Conservation (phyloP, 306 rosid genomes). For the Trifolium subterraneum region DNA sequence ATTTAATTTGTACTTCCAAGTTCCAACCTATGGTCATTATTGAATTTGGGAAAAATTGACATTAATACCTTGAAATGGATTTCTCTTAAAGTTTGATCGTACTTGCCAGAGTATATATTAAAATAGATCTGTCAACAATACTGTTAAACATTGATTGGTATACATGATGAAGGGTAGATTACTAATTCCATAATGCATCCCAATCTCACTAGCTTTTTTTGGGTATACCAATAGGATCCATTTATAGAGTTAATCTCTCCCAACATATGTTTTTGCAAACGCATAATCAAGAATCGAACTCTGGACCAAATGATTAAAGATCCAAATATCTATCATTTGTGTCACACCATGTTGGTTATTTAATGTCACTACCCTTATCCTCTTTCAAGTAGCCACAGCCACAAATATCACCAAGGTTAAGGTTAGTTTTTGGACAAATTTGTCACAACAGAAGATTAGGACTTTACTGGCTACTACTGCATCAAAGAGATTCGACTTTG, state of each 20-base stretch:
- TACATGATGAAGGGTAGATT: not conserved
- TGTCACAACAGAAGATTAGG: no score
- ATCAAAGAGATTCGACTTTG: no score
- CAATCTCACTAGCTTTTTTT: not conserved
- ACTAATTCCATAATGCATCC: conserved; percentile 12
- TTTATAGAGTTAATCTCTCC: not conserved
- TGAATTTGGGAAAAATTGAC: not conserved
- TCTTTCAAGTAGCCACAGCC: not conserved
- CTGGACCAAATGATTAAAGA: no score
- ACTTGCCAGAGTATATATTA: not conserved
- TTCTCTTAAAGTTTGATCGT: conserved; percentile 3
- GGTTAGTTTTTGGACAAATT: not conserved
- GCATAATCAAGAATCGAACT: no score
- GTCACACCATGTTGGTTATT: not conserved
- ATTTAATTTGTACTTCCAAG: not conserved
- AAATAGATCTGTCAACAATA: not conserved
- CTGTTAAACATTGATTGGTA: not conserved
- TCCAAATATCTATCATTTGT: no score
- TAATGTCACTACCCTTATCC: not conserved
- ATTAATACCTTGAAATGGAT: not conserved
- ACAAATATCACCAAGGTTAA: no score
- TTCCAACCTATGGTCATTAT: not conserved
- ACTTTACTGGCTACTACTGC: no score
- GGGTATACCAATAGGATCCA: not conserved
- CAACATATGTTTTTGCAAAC: no score